phyloP scores from a whole-genome alignment of 768 basidiomycete genomes.

The Phylloporus arenicola region DNA sequence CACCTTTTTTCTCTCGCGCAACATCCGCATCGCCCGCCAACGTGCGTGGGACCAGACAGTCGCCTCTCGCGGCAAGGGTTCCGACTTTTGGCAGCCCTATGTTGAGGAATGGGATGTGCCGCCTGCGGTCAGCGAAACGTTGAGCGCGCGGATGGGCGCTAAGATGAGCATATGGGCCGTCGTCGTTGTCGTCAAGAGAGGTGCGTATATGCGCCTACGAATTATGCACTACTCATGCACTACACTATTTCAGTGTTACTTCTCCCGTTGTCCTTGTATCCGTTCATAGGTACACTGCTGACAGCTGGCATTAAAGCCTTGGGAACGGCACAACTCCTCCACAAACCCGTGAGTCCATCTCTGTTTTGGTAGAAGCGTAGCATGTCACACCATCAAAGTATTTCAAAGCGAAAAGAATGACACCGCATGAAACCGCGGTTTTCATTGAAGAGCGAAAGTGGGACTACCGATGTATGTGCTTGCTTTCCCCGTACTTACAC shows the following conservation, averaged over 20 bases:
- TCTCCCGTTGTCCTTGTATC: conserved; percentile 60
- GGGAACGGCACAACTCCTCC: conserved; percentile 62
- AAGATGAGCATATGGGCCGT: conserved; percentile 14
- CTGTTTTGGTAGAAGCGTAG: background rate
- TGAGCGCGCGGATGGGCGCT: conserved; percentile 16
- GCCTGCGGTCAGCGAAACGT: conserved; percentile 33
- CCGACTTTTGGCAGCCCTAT: conserved; percentile 80
- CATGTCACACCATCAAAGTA: conserved; percentile 45
- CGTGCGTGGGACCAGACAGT: conserved; percentile 82
- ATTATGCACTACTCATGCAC: background rate
- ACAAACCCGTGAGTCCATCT: conserved; percentile 50
- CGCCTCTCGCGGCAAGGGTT: conserved; percentile 72
- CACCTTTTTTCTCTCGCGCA: conserved; percentile 76
- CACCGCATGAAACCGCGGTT: conserved; percentile 54
- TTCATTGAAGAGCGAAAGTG: conserved; percentile 89
- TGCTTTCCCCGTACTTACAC: background rate
- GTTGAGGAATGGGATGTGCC: conserved; percentile 77
- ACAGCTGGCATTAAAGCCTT: conserved; percentile 63
- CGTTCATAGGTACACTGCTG: conserved; percentile 58
- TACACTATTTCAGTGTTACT: conserved; percentile 42
- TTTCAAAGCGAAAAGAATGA: conserved; percentile 83
- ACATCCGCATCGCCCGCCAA: conserved; percentile 73
- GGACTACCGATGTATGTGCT: conserved; percentile 67
- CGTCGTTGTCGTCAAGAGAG: conserved; percentile 17
- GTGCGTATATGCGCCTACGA: conserved; percentile 9